Evolutionary conservation across 768 basidiomycete genomes (phyloP), one percentile per base, ranked within the genome.

Genomic region (Glaciozyma martinii): DNA sequence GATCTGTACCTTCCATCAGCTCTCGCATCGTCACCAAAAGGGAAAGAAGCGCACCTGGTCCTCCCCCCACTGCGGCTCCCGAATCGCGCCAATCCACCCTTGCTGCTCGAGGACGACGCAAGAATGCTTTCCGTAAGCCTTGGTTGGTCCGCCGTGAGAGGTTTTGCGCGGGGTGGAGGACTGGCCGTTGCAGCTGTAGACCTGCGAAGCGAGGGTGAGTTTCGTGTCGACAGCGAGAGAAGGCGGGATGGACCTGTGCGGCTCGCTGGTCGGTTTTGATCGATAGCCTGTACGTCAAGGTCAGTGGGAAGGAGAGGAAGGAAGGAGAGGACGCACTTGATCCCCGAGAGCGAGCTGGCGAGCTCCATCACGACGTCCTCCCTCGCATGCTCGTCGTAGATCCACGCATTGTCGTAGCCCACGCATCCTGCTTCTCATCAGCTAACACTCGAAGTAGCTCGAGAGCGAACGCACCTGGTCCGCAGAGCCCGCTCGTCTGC

Each of bases 41-140:
- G 7, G 19, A 23, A 30, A 27, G 18, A 40, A 18, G 46, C 30
- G 27, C 30, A 44, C 52, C 53, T 30, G 54, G 21, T 50, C 55
- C 7, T 56, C 29, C 13, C 32, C 32, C 49, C 64, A 61, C 21
- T 50, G 53, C 16, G 42, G n/a, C 44, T 8, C 47, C 7, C 56
- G 59, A 21, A 65, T 37, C 19, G 47, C 64, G 5, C 56, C 64
- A 9, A 65, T 56, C 55, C 40, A 37, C 10, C 64, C 64, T 42
- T 65, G 59, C 29, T 49, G 54, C 56, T 65, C 64, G 23, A 65
- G 5, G 21, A 59, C 64, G 16, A 65, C 15, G 10, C 59, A 60
- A 3, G 55, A 43, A 19, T 15, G 27, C 16, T 29, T n/a, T 0
- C 44, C 61, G 21, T 62, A 62, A 6, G 12, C 13, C 40, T 7